A percentile compares a stretch with the other conserved stretches of the same genome.
Evolutionary conservation across 179 eudicot species (phyloP).

Genomic region (Actinidia arguta): DNA sequence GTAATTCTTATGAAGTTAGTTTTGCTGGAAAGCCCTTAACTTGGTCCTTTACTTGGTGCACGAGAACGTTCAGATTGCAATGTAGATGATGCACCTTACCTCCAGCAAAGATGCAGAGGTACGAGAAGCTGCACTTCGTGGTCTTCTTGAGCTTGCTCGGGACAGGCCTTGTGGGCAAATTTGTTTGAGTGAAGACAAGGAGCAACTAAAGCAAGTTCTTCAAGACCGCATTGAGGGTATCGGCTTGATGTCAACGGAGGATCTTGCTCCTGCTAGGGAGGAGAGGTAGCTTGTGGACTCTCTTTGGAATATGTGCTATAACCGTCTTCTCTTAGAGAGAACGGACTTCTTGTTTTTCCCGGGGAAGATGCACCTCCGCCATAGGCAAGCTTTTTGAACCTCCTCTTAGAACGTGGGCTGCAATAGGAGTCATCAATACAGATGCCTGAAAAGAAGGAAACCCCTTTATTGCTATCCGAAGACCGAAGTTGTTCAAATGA

Average conservation of each 20-base stretch:
- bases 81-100: slow-evolving; percentile 77
- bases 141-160: slow-evolving; percentile 72
- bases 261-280: slow-evolving; percentile 70
- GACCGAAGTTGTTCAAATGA: slow-evolving; percentile 21
- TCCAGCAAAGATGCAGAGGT: slow-evolving; percentile 76
- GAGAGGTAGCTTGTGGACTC: slow-evolving; percentile 88
- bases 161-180: slow-evolving; percentile 30
- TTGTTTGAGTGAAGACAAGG: slow-evolving; percentile 49
- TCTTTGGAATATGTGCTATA: slow-evolving; percentile 70
- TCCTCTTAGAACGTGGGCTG: slow-evolving; percentile 85
- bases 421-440: slow-evolving; percentile 38
- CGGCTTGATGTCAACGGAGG: slow-evolving; percentile 73
- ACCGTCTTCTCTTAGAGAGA: slow-evolving; percentile 79
- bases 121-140: slow-evolving; percentile 84
- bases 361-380: slow-evolving; percentile 87
- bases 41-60: slow-evolving; percentile 75
- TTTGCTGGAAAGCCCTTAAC: slow-evolving; percentile 90
- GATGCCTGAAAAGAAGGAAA: slow-evolving; percentile 57
- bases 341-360: slow-evolving; percentile 78
- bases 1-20: not conserved
- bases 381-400: slow-evolving; percentile 75
- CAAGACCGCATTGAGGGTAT: slow-evolving; percentile 69
- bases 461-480: slow-evolving; percentile 52
- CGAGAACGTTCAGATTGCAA: slow-evolving; percentile 66
- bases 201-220: slow-evolving; percentile 69